Conservation (phyloP, 2,329 filamentous ascomycete species). For the Penicillium sp. region DNA sequence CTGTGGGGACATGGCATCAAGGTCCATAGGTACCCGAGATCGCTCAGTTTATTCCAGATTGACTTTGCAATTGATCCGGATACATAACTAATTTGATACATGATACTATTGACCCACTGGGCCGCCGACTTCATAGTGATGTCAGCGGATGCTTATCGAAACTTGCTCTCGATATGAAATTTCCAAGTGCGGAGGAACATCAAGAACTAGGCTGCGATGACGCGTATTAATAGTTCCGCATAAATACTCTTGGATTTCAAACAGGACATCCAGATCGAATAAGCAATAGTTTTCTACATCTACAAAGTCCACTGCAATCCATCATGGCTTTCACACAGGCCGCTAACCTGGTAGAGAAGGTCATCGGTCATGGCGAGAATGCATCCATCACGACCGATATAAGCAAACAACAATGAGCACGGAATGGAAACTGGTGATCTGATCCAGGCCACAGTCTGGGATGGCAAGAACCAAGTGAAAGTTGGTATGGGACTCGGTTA, state of each 20-base stretch:
- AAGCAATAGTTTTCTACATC: not conserved
- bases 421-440: constrained; percentile 51
- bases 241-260: not conserved
- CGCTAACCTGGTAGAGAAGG: constrained; percentile 62
- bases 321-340: constrained; percentile 59
- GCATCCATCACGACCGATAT: constrained; percentile 65
- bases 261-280: not conserved
- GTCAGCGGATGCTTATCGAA: not conserved
- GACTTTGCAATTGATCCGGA: too few relatives aligned
- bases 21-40: too few relatives aligned
- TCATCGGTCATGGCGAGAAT: constrained; percentile 62
- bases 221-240: not conserved
- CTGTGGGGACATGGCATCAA: too few relatives aligned
- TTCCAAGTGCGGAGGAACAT: not conserved
- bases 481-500: constrained; percentile 45
- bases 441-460: constrained; percentile 80
- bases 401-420: constrained; percentile 55
- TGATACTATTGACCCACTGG: too few relatives aligned
- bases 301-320: not conserved
- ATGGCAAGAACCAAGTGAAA: constrained; percentile 72
- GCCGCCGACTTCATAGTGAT: not conserved
- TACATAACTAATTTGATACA: too few relatives aligned
- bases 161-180: not conserved
- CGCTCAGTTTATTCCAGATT: too few relatives aligned
- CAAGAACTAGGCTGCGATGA: not conserved